Base-by-base conservation (phyloP, 306 rosid species). In the Herpetospermum pedunculosum region DNA sequence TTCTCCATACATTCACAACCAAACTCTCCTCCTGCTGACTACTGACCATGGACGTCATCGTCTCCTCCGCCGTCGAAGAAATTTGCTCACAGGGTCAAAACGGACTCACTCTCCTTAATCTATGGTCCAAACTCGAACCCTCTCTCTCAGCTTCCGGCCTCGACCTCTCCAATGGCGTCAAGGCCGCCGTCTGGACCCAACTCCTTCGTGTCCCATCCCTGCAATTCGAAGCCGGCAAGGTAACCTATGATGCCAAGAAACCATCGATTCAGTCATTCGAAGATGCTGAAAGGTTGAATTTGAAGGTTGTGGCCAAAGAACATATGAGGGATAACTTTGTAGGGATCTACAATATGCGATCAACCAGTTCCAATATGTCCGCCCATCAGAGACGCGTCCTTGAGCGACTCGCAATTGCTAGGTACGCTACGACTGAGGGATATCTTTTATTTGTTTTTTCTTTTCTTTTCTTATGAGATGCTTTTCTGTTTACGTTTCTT, bases 131-230 rank as follows among this genome's bases (percentile, higher is more conserved):
- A 25, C 80, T 86, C 49, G 64, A 80, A 6, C 87, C 82, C 0
- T 64, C 46, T n/a, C 80, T 87, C 47, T 68, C 81, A 21, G 55
- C 78, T 65, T 68, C 80, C 41, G 76, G 57, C 59, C 87, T 85
- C 54, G 85, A 82, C 80, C 84, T 82, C 74, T 79, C 86, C 9
- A 75, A 77, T 5, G 77, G 65, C 14, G 77, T 89, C 74, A 89
- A 89, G 74, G 72, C 41, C 54, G 79, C 88, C 59, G 34, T 93
- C 34, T 93, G 96, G 91, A 78, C 44, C 14, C 81, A 81, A 67
- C 92, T 93, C 43, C 84, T 87, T 59, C 49, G 82, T 81, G 73
- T 93, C 5, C 97, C 98, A 15, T 49, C 88, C 26, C 84, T 93
- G 73, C 91, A 80, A 2, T 87, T 93, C 60, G 69, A 76, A 6